Evolutionary conservation across 164 flowering plant genomes (phyloP).

Genomic region (Malania oleifera): DNA sequence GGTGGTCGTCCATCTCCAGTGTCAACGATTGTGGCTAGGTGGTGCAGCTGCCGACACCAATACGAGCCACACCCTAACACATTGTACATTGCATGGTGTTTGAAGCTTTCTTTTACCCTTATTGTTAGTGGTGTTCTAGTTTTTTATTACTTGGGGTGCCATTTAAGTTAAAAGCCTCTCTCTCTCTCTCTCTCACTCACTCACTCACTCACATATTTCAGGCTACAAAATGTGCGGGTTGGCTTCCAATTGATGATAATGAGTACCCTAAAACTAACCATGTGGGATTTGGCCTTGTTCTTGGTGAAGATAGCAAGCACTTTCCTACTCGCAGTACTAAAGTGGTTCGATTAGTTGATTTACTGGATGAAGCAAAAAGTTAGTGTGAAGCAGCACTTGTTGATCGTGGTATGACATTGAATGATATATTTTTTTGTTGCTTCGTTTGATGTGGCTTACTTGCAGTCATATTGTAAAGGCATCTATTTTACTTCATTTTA

Average conservation of each 20-base stretch:
- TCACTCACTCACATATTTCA: too few relatives aligned
- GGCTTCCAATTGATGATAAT: conserved; percentile 65
- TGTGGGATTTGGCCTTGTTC: conserved; percentile 97
- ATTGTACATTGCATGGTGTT: not conserved
- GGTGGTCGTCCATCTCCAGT: too few relatives aligned
- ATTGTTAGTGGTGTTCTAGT: not conserved
- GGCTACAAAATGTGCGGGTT: conserved; percentile 87
- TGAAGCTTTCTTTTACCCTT: not conserved
- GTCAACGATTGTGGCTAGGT: too few relatives aligned
- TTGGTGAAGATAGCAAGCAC: conserved; percentile 94
- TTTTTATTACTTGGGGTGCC: not conserved
- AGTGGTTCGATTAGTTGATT: conserved; percentile 83
- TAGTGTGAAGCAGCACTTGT: conserved; percentile 69
- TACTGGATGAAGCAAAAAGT: conserved; percentile 92
- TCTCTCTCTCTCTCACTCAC: too few relatives aligned
- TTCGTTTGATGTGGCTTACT: too few relatives aligned
- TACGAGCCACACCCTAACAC: too few relatives aligned
- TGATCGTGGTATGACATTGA: conserved; percentile 54
- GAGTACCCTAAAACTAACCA: conserved; percentile 69
- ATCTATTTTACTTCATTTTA: too few relatives aligned
- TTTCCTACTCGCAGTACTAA: conserved; percentile 79
- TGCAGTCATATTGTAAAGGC: too few relatives aligned
- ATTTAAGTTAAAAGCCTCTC: not conserved
- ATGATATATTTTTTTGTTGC: not conserved
- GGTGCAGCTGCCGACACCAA: too few relatives aligned